Base-by-base conservation (phyloP, 192 early-diverging fungal genomes). In the Dissophora ornata region DNA sequence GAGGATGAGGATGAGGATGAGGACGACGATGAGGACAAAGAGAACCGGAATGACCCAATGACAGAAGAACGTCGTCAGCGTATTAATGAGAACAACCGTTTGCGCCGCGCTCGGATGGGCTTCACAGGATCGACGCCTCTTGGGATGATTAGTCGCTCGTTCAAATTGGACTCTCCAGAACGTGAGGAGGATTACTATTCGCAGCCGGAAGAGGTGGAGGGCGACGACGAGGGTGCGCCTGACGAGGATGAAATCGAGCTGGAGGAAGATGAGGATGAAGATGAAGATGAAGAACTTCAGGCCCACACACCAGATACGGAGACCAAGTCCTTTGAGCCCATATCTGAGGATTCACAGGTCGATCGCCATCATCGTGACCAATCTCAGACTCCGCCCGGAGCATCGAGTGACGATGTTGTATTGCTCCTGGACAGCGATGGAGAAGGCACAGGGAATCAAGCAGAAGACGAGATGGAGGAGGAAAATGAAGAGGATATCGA, bases 281-380 rank as follows among this genome's bases (percentile, higher is more conserved):
- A 59, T 12, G 67, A 59, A 21, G 56, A 29, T 12, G 50, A n/a
- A n/a, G 24, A 41, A 28, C 57, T 28, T 19, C 57, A 59, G 38
- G 38, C 7, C 46, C 11, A 44, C 45, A 1, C 2, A 6, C 30
- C 50, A 2, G 50, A 52, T 32, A 15, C 29, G 9, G 50, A 30
- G 29, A 32, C 24, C 4, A n/a, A 16, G 13, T 1, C 50, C 30
- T 32, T 13, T 18, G 11, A 29, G 13, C 26, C 26, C 26, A 28
- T 5, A 4, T 32, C 50, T 16, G 26, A 32, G 29, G 29, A 11
- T 4, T 16, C 24, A 29, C 26, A 52, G 16, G 2, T 52, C 18
- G 29, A n/a, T n/a, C n/a, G n/a, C n/a, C n/a, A 52, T 9, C 12
- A 29, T 24, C 25, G 4, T 4, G 29, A 4, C 22, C 19, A n/a